Evolutionary conservation across 2,329 filamentous ascomycete genomes (phyloP), one percentile per base, ranked within the genome.

Genomic region (Neofusicoccum sp.): DNA sequence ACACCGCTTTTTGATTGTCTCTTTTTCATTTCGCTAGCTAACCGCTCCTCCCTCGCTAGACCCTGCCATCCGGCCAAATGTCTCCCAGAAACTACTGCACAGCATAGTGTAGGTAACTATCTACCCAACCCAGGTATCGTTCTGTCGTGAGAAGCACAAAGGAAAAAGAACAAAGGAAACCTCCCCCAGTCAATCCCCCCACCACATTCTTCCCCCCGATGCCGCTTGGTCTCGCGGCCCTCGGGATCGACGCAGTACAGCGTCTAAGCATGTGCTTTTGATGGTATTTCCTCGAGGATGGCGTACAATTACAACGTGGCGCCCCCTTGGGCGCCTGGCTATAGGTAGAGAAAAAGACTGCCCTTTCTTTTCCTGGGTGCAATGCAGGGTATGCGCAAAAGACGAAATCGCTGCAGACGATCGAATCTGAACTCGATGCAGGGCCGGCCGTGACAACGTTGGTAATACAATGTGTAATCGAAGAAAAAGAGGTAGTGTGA

Each of bases 41-140:
- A 36, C 12, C 26, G 38, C 33, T 36, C 51, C 38, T 24, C 16
- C 8, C 33, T 11, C 26, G 47, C 34, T 34, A n/a, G 14, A n/a
- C 36, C 51, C 51, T 24, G 38, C 38, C 31, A 31, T 31, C 30
- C 51, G 51, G 51, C 51, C 16, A 43, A 41, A 56, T 56, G 7
- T 56, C 38, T 43, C 49, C 36, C 34, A 54, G 51, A 56, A 56
- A 31, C 51, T 33, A 31, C 38, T 56, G 49, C 49, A 54, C 49
- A 41, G 49, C 49, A 54, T 38, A 43, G 20, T 43, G 38, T 33
- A 30, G 12, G 33, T 36, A 34, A n/a, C 33, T 49, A 59, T 59
- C 57, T 59, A 59, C 57, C 57, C 57, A 59, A 49, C 31, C 44
- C 57, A 49, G 44, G 44, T 49, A 59, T 59, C 57, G 57, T 59